phyloP scores from a whole-genome alignment of 2,329 filamentous ascomycete genomes.

The Hymenoscyphus repandus region DNA sequence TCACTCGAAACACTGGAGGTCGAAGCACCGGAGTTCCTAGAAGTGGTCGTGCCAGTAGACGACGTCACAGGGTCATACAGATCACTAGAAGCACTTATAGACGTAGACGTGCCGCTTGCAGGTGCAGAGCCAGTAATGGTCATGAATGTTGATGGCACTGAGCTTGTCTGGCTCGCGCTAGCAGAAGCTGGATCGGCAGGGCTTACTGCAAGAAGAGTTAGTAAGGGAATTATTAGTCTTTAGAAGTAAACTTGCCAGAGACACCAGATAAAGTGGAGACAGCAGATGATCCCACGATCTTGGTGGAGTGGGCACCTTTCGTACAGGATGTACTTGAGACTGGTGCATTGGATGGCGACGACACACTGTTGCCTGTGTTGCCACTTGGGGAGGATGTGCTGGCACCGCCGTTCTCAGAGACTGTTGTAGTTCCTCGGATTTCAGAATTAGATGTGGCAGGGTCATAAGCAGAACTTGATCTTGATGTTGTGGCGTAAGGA shows the following conservation, averaged over 20 bases:
- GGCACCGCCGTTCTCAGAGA: not conserved
- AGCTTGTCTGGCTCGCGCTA: not conserved
- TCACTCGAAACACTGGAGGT: not conserved
- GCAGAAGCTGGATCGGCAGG: not conserved
- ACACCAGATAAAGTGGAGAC: not conserved
- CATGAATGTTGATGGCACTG: slow-evolving; percentile 12
- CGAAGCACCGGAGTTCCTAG: slow-evolving; percentile 3
- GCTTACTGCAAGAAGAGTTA: not conserved
- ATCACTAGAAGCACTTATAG: not conserved
- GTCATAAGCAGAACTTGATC: not conserved
- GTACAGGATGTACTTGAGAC: not conserved
- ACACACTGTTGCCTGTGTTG: not conserved
- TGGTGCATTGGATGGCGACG: not conserved
- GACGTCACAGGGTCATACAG: not conserved
- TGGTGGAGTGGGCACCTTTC: not conserved
- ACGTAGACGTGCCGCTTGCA: not conserved
- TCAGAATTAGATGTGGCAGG: not conserved
- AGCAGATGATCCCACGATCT: too few species aligned
- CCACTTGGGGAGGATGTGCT: not conserved
- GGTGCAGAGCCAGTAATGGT: slow-evolving; percentile 9
- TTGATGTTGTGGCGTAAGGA: not conserved
- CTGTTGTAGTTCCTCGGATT: not conserved
- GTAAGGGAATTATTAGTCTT: not conserved
- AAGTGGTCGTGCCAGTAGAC: not conserved
- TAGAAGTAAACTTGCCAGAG: not conserved